These are phyloP conservation scores for Rhodotorula sp. DNA, from an alignment of 1,284 basidiomycete genomes.

Conservation along the genomic window DNA sequence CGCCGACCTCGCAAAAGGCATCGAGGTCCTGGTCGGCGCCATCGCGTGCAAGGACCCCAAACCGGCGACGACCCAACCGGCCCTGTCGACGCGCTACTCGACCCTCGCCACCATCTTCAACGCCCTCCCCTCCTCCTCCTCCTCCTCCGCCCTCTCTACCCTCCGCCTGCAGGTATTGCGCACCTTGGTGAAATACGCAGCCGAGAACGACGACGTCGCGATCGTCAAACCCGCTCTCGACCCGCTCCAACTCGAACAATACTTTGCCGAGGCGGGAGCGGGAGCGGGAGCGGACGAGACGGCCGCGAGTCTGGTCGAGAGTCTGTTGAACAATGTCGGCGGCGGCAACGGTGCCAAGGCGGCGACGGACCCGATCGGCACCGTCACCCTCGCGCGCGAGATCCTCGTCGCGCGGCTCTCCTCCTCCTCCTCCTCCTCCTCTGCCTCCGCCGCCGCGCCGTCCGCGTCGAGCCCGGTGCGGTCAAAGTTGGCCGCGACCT, in stretches of 20 bases:
- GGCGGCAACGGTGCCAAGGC: conserved; percentile 52
- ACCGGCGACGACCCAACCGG: conserved; percentile 6
- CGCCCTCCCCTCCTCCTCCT: conserved; percentile 60
- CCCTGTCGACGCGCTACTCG: conserved; percentile 41
- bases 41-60: conserved; percentile 22
- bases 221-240: conserved; percentile 75
- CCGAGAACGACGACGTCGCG: conserved; percentile 67
- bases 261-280: conserved; percentile 6
- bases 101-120: conserved; percentile 89
- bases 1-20: conserved; percentile 21
- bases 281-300: neutral
- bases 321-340: conserved; percentile 56
- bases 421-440: conserved; percentile 55
- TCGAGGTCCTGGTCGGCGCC: conserved; percentile 19
- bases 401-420: conserved; percentile 28
- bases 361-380: conserved; percentile 45
- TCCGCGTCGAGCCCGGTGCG: conserved; percentile 47
- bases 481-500: conserved; percentile 44
- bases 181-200: conserved; percentile 62
- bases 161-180: conserved; percentile 55
- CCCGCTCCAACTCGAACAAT: conserved; percentile 9
- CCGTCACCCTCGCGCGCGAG: conserved; percentile 51
- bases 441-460: conserved; percentile 48
- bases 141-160: conserved; percentile 58
- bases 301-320: conserved; percentile 64